Base-by-base conservation (phyloP, 352 stramenopile genomes). In the Phytophthora colocasiae region DNA sequence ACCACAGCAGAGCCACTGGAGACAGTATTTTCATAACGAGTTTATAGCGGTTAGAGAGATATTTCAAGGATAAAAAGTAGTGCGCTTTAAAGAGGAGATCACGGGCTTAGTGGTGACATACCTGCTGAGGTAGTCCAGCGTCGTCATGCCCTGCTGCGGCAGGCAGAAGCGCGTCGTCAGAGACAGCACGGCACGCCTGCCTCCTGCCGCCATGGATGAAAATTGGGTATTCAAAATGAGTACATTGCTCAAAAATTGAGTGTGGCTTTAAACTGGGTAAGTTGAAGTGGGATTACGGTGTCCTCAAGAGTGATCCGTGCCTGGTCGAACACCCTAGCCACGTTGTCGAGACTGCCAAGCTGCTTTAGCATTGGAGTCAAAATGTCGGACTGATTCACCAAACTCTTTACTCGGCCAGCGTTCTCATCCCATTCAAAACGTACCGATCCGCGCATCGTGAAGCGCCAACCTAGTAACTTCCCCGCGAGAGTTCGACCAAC, bases 81-180 rank as follows among this genome's bases (percentile, higher is more conserved):
- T 58, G 48, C 24, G 22, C 48, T 63, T 12, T 12, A 29, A 49
- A 29, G 8, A 44, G 15, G 32, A 69, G 26, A 52, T 26, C 12
- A 1, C 58, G 9, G 51, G 14, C 10, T 22, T 24, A 41, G 22
- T 0, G 39, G 3, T 7, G 6, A 24, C 38, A 22, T 59, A 89
- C 82, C 82, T 78, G 56, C 86, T 95, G 39, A 95, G 83, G 66
- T 92, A 92, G 49, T 92, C 83, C 31, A 92, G 73, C 7, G 76
- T 63, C 34, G 60, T 60, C 86, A 95, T 95, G 68, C 84, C 86
- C 53, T 95, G 77, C 58, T 94, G 80, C 17, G 85, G 83, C 51
- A 94, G 73, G 29, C 83, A 85, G 75, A 94, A 94, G 69, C 73
- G 83, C 57, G 85, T 92, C 59, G 85, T 90, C 31, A 94, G 75